phyloP scores from a whole-genome alignment of 768 basidiomycete genomes.

The Agrocybe chaxingu region DNA sequence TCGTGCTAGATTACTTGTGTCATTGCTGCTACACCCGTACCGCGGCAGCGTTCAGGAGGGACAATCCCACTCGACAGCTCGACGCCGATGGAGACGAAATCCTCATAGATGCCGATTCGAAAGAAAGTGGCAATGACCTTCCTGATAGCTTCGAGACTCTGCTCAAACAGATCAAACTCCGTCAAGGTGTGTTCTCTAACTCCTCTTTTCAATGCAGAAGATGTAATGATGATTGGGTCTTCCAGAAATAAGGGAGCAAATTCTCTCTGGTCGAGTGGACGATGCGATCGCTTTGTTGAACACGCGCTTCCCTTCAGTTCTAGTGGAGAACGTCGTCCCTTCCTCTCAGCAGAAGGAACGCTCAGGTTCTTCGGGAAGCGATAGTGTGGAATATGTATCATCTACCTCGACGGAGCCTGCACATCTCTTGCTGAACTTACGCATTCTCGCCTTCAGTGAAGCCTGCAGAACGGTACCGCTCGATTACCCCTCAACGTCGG shows the following conservation, averaged over 20 bases:
- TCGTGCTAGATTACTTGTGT: slow-evolving; percentile 76
- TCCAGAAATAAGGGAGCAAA: slow-evolving; percentile 64
- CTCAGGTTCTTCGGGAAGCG: slow-evolving; percentile 25
- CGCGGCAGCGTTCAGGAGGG: slow-evolving; percentile 62
- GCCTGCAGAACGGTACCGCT: slow-evolving; percentile 73
- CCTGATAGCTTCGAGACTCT: slow-evolving; percentile 26
- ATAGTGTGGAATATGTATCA: slow-evolving; percentile 44
- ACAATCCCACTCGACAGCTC: slow-evolving; percentile 58
- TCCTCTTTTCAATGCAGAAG: neutral
- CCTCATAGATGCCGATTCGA: slow-evolving; percentile 21
- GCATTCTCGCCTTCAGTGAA: slow-evolving; percentile 86
- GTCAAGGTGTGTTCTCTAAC: slow-evolving; percentile 45
- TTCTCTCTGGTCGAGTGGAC: slow-evolving; percentile 75
- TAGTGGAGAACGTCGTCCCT: slow-evolving; percentile 28
- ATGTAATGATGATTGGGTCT: neutral
- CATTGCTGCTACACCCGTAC: slow-evolving; percentile 74
- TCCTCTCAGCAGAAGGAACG: slow-evolving; percentile 1
- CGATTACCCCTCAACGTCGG: slow-evolving; percentile 29
- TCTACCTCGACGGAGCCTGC: slow-evolving; percentile 68
- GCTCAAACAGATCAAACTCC: slow-evolving; percentile 44
- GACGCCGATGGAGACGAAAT: slow-evolving; percentile 74
- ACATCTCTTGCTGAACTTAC: slow-evolving; percentile 80
- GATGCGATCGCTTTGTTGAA: slow-evolving; percentile 67
- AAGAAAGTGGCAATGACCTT: slow-evolving; percentile 4
- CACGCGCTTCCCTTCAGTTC: slow-evolving; percentile 71